Evolutionary conservation across 257 asterid species (phyloP).

Genomic region (Knoxia roxburghii): DNA sequence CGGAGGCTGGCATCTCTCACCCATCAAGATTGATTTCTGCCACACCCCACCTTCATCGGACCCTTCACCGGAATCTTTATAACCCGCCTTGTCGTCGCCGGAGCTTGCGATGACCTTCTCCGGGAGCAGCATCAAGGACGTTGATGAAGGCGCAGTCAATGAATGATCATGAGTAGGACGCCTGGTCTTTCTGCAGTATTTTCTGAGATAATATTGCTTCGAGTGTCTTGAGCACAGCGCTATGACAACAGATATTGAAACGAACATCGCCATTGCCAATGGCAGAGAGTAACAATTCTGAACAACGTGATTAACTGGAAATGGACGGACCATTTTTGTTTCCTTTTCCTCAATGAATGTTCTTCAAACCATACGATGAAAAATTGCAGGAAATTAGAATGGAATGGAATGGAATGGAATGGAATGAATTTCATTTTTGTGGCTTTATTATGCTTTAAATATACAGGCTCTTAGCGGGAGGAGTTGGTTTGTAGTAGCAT

Average conservation of each 20-base stretch:
- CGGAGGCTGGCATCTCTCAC: conserved; percentile 80
- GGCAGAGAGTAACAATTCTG: conserved; percentile 32
- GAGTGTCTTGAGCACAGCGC: conserved; percentile 64
- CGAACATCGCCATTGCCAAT: conserved; percentile 48
- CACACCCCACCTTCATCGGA: conserved; percentile 51
- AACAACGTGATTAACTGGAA: conserved; percentile 18
- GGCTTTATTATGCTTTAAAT: no score
- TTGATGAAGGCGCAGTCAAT: conserved; percentile 20
- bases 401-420: conserved; percentile 4
- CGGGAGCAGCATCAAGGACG: conserved; percentile 17
- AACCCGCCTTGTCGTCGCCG: conserved; percentile 25
- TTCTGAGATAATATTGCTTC: conserved; percentile 15
- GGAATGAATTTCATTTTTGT: no score
- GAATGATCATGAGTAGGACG: conserved; percentile 10
- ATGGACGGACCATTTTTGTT: conserved; percentile 47
- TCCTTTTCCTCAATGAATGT: no score
- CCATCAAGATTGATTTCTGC: conserved; percentile 84
- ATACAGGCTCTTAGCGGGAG: no score
- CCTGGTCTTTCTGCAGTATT: neutral
- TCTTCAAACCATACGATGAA: neutral
- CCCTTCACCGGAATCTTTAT: conserved; percentile 9
- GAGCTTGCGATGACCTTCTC: conserved; percentile 31
- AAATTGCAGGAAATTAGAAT: neutral
- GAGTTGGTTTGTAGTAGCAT: conserved; percentile 25
- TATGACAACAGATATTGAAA: conserved; percentile 43